Conservation (phyloP, 176 grass and related monocot genomes). For the Neostapfia colusana region DNA sequence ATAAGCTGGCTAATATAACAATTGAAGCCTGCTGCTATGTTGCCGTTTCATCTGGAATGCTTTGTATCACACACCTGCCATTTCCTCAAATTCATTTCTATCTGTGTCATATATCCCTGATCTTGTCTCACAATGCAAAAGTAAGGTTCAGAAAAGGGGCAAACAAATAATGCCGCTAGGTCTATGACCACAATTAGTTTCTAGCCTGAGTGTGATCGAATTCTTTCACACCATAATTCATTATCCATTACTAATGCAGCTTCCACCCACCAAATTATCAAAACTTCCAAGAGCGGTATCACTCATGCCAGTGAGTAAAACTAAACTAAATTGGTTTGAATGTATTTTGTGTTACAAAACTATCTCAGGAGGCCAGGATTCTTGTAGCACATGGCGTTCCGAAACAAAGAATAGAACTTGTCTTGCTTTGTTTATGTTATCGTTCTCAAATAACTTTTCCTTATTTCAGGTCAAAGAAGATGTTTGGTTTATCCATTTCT, state of each 20-base stretch:
- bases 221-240: not conserved
- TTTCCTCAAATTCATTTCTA: too few relatives aligned
- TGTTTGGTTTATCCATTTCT: conserved; percentile 87
- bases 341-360: not conserved
- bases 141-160: not conserved
- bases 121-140: not conserved
- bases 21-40: not conserved
- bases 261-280: not conserved
- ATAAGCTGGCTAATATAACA: conserved; percentile 3
- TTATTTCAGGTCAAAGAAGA: conserved; percentile 68
- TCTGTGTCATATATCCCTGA: too few relatives aligned
- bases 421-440: not conserved
- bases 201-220: not conserved
- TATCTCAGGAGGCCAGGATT: not conserved
- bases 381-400: not conserved
- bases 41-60: conserved; percentile 1
- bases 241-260: not conserved
- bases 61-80: not conserved
- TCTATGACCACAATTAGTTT: not conserved
- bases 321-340: not conserved
- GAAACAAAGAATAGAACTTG: not conserved
- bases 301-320: not conserved
- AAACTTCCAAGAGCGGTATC: not conserved
- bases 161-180: not conserved
- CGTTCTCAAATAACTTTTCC: conserved; percentile 20